Conservation (phyloP, 345 rosid genomes). For the Draba incana region DNA sequence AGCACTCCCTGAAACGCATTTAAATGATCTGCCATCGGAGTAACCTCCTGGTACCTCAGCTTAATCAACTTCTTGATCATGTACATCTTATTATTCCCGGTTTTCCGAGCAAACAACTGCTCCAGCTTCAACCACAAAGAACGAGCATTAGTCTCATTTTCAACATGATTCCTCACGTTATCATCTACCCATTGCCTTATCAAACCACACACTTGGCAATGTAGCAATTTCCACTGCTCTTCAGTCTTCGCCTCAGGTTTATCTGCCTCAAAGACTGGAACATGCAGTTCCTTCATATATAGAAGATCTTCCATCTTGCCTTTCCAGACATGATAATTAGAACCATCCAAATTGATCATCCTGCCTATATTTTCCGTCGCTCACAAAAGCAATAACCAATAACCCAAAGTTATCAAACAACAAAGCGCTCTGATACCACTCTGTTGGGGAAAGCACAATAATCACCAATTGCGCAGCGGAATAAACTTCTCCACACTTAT, state of each 20-base stretch:
- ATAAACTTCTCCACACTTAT: background rate
- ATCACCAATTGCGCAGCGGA: background rate
- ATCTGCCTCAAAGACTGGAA: no score
- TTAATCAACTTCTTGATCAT: background rate
- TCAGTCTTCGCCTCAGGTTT: background rate
- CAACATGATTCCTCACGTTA: background rate
- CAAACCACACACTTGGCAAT: background rate
- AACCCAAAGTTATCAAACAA: background rate
- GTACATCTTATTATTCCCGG: background rate
- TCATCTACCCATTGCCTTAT: background rate
- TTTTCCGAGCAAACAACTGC: conserved; percentile 4
- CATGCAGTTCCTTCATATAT: background rate
- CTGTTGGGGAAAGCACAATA: no score
- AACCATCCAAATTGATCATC: no score
- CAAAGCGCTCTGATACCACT: no score
- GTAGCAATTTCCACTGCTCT: background rate
- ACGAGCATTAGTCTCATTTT: background rate
- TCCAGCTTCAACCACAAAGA: conserved; percentile 4
- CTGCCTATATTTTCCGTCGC: no score
- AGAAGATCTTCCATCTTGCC: no score
- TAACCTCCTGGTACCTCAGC: background rate
- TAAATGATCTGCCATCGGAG: background rate
- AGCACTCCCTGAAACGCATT: background rate
- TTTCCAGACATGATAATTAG: no score
- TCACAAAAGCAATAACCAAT: no score